Evolutionary conservation across 768 basidiomycete species (phyloP).

Genomic region (Macrolepiota fuliginosa): DNA sequence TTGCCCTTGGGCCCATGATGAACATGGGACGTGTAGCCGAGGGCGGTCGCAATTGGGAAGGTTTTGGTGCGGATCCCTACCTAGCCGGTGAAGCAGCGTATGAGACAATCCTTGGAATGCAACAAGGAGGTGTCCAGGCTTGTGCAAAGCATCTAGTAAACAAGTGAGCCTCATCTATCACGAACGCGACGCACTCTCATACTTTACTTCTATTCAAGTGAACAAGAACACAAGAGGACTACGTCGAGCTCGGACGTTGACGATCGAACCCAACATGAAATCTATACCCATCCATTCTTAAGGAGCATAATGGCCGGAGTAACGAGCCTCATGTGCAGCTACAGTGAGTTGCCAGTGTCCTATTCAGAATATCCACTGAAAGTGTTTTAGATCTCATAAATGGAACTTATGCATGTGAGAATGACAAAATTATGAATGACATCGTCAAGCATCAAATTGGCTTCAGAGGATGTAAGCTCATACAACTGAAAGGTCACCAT

Average conservation of each 20-base stretch:
- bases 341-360: slow-evolving; percentile 41
- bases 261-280: slow-evolving; percentile 76
- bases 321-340: slow-evolving; percentile 73
- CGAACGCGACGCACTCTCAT: background rate
- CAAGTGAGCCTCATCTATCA: slow-evolving; percentile 46
- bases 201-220: slow-evolving; percentile 32
- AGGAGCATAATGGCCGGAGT: slow-evolving; percentile 74
- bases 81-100: slow-evolving; percentile 75
- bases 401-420: slow-evolving; percentile 73
- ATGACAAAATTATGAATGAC: slow-evolving; percentile 66
- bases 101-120: slow-evolving; percentile 83
- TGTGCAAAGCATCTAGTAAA: slow-evolving; percentile 83
- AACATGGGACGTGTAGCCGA: slow-evolving; percentile 78
- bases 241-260: slow-evolving; percentile 65
- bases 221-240: slow-evolving; percentile 65
- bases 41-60: slow-evolving; percentile 93
- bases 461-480: slow-evolving; percentile 66
- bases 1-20: slow-evolving; percentile 83
- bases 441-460: slow-evolving; percentile 75
- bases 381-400: slow-evolving; percentile 56
- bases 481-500: too few relatives aligned
- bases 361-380: background rate
- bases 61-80: slow-evolving; percentile 91
- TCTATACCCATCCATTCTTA: slow-evolving; percentile 70
- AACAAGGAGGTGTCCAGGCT: slow-evolving; percentile 76